These are phyloP conservation scores for Turnera subulata DNA, from an alignment of 345 rosid species.

Conservation along the genomic window DNA sequence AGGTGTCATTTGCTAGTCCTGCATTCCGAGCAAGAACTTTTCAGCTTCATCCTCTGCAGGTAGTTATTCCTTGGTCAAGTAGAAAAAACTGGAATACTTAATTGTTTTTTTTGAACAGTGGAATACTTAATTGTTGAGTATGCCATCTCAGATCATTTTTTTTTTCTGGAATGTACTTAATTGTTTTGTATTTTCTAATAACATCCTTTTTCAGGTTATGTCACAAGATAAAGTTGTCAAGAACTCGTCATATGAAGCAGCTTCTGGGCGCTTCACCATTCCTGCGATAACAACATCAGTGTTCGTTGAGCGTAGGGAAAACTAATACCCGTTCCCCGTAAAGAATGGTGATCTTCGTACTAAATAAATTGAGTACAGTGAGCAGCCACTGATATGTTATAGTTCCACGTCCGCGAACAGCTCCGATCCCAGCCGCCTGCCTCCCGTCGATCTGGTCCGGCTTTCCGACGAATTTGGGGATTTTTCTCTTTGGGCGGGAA, in stretches of 20 bases:
- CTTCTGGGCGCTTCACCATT: constrained; percentile 51
- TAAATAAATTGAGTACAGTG: too few relatives aligned
- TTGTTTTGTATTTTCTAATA: neutral
- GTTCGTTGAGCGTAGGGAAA: constrained; percentile 55
- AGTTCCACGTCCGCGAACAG: too few relatives aligned
- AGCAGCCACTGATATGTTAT: too few relatives aligned
- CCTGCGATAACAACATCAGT: constrained; percentile 69
- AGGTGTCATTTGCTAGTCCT: constrained; percentile 47
- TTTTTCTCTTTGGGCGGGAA: too few relatives aligned
- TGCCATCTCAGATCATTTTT: neutral
- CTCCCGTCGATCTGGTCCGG: too few relatives aligned
- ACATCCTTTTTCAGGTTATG: constrained; percentile 33
- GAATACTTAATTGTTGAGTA: neutral
- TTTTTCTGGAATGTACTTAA: neutral
- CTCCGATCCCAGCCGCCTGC: too few relatives aligned
- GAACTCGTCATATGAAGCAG: constrained; percentile 52
- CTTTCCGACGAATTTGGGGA: too few relatives aligned
- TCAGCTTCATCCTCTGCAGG: constrained; percentile 79
- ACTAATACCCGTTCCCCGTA: neutral
- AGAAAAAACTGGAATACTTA: neutral
- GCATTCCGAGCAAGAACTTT: constrained; percentile 43
- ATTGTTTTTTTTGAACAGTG: too few relatives aligned
- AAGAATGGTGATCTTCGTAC: too few relatives aligned
- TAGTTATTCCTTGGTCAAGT: constrained; percentile 17
- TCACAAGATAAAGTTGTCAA: constrained; percentile 62